A percentile compares a stretch with the other conserved stretches of the same genome.
Conservation (phyloP, 768 basidiomycete genomes). For the Leccinum barrowsii region DNA sequence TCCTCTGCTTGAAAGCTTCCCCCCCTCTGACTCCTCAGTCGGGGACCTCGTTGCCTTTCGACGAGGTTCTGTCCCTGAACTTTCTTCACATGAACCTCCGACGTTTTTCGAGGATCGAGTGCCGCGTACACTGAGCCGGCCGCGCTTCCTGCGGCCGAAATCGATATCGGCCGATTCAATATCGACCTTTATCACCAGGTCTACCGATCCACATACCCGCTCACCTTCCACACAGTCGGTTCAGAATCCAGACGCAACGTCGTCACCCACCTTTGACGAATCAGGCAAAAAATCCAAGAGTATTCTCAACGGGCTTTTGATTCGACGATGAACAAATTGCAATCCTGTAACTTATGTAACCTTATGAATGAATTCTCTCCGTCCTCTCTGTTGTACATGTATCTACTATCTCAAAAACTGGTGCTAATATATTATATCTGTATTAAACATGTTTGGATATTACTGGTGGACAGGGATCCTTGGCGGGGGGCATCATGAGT, state of each 20-base stretch:
- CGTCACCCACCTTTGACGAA: constrained; percentile 16
- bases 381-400: background rate
- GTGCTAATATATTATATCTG: constrained; percentile 20
- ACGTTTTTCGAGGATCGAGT: constrained; percentile 17
- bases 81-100: constrained; percentile 7
- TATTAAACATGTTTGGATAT: constrained; percentile 23
- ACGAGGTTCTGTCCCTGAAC: constrained; percentile 28
- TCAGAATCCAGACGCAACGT: constrained; percentile 4
- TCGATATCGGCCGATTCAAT: constrained; percentile 58
- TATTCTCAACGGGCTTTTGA: constrained; percentile 40
- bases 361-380: background rate
- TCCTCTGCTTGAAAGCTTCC: constrained; percentile 1
- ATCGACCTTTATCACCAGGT: constrained; percentile 27
- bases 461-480: constrained; percentile 6
- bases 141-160: constrained; percentile 39
- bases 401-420: constrained; percentile 7
- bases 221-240: constrained; percentile 6
- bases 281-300: constrained; percentile 33
- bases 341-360: background rate
- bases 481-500: constrained; percentile 6
- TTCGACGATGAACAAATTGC: constrained; percentile 30
- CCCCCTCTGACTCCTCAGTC: constrained; percentile 3
- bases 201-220: constrained; percentile 8
- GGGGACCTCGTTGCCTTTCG: constrained; percentile 17
- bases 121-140: constrained; percentile 17